Evolutionary conservation across 148 eudicot genomes (phyloP), one percentile per base, ranked within the genome.

Genomic region (Suaeda aralocaspica): DNA sequence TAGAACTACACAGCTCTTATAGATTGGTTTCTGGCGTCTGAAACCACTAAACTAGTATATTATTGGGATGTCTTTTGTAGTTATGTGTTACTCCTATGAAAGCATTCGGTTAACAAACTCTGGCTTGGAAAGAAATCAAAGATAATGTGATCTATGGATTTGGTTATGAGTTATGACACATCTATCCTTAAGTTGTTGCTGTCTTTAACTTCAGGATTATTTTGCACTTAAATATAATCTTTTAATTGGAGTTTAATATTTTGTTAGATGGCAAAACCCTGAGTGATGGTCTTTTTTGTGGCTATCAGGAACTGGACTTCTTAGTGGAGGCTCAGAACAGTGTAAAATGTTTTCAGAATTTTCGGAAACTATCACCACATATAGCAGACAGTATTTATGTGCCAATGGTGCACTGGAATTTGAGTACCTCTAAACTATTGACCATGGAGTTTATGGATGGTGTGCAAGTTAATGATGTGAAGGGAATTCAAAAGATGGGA

Each of bases 391-490:
- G 82, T 78, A 84, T 94, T 42, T 91, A 94, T 76, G 91, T 88
- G 69, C 98, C 98, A 53, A 70, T 66, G 72, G 85, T 94, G 25
- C 79, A 84, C 70, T 91, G 98, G 96, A 84, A 72, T 70, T 79
- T 94, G 59, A 94, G 96, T 76, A 88, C 97, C 70, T 86, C 95
- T 44, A 94, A 87, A 80, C 69, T 94, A 78, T 70, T 94, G 74
- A 92, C 94, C 50, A 94, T 94, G 98, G 98, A 94, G 74, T 94
- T 67, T 71, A 89, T 94, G 56, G 98, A 94, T 66, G 95, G 91
- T 29, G 89, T 82, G 69, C 86, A 79, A 81, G 84, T 94, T 45
- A 87, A 78, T 76, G 97, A 94, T 60, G 79, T 85, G 73, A 84
- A 79, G 83, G 78, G 81, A 67, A 94, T 94, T 68, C 80, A 65